phyloP scores from a whole-genome alignment of 345 rosid species.

The Arabis alpina region DNA sequence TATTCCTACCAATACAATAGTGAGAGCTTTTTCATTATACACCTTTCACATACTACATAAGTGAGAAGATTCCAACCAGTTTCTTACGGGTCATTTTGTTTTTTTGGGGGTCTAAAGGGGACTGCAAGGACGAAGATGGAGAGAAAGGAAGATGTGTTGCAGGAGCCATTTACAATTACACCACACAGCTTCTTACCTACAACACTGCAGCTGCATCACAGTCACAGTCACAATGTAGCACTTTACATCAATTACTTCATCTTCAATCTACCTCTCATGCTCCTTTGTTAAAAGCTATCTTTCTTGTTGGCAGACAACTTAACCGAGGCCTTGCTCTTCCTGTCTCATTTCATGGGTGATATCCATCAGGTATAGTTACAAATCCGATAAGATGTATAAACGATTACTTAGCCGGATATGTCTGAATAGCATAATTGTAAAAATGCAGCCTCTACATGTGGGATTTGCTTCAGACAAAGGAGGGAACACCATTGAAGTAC shows the following conservation, averaged over 20 bases:
- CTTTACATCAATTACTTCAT: not conserved
- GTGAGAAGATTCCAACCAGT: slow-evolving; percentile 5
- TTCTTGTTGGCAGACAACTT: slow-evolving; percentile 65
- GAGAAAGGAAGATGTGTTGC: slow-evolving; percentile 73
- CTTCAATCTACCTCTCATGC: slow-evolving; percentile 5
- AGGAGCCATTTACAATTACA: slow-evolving; percentile 89
- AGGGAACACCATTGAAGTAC: slow-evolving; percentile 81
- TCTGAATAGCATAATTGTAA: slow-evolving; percentile 9
- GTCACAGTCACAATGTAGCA: slow-evolving; percentile 60
- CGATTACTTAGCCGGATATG: not conserved
- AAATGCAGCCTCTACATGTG: slow-evolving; percentile 78
- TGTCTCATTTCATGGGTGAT: slow-evolving; percentile 89
- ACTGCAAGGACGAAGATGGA: slow-evolving; percentile 79
- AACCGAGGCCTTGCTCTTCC: slow-evolving; percentile 87
- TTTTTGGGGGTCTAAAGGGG: slow-evolving; percentile 54
- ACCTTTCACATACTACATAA: not conserved
- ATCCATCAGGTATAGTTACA: slow-evolving; percentile 69
- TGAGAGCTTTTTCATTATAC: slow-evolving; percentile 36
- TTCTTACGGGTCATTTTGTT: slow-evolving; percentile 1
- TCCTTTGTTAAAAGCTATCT: not conserved
- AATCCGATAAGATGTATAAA: not conserved
- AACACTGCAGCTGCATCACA: slow-evolving; percentile 43
- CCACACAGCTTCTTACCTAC: slow-evolving; percentile 80
- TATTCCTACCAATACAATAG: slow-evolving; percentile 59
- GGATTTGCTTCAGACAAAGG: slow-evolving; percentile 78